Evolutionary conservation across 352 stramenopile genomes (phyloP).

Genomic region (Phytophthora hybrid): DNA sequence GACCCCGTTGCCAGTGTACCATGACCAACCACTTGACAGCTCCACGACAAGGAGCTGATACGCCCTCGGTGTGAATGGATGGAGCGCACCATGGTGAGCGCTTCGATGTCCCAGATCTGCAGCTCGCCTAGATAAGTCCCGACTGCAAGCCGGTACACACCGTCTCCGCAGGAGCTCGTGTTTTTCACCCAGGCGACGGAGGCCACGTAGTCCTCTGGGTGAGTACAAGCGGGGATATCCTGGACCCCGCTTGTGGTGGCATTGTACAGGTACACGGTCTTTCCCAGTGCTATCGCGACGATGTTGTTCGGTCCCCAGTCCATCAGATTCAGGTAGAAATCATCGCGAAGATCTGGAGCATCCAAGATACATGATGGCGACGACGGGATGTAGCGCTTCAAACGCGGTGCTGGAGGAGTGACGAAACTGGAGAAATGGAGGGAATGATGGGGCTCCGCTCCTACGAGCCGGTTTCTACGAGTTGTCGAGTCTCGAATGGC

Average conservation of each 20-base stretch:
- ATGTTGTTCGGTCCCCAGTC: constrained; percentile 95
- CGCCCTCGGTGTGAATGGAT: constrained; percentile 91
- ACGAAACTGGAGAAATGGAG: neutral
- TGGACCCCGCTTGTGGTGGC: constrained; percentile 91
- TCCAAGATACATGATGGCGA: constrained; percentile 92
- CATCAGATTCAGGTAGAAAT: constrained; percentile 98
- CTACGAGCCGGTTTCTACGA: neutral
- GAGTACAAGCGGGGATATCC: constrained; percentile 72
- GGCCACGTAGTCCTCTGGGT: constrained; percentile 92
- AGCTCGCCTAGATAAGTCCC: constrained; percentile 91
- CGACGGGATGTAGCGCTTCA: constrained; percentile 35
- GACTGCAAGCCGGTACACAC: constrained; percentile 59
- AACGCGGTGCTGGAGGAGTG: neutral
- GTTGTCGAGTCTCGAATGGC: neutral
- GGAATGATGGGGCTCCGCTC: too few species aligned
- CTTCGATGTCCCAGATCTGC: constrained; percentile 48
- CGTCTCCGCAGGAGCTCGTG: neutral
- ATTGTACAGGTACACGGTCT: constrained; percentile 97
- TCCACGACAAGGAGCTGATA: constrained; percentile 94
- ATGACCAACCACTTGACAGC: constrained; percentile 37
- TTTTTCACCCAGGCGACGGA: constrained; percentile 91
- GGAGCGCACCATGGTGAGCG: constrained; percentile 76
- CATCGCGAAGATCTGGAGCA: constrained; percentile 95
- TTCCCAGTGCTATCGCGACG: constrained; percentile 93
- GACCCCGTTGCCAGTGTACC: constrained; percentile 91